Evolutionary conservation across 2,329 filamentous ascomycete species (phyloP), one percentile per base, ranked within the genome.

Genomic region (Colletotrichum graminicola): DNA sequence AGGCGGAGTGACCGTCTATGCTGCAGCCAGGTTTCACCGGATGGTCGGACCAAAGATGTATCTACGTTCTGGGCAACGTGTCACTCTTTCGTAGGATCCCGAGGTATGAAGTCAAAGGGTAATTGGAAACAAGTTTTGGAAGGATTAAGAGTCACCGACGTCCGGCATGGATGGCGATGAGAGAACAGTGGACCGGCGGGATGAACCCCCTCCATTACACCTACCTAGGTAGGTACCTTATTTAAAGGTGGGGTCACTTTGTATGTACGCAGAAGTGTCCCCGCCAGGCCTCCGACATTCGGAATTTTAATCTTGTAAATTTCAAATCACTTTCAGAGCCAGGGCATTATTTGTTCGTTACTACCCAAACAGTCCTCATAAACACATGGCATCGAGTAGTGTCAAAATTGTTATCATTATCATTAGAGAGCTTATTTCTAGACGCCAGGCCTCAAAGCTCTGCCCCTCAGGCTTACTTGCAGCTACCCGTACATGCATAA

Each of bases 391-490:
- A 34, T 21, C 26, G 16, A 26, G 21, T n/a, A 21, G 16, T 56
- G 55, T 59, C 52, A 63, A 64, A 39, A 18, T 45, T 49, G 66
- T 59, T 61, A 49, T 72, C 69, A 72, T 72, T 72, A 72, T 72
- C 69, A 72, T 72, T 64, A 72, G 14, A 60, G 65, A 72, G 65
- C 65, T 69, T 36, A 29, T 55, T 59, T 54, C 34, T 26, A 64
- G 66, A 61, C 60, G 29, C 51, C 26, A 32, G 21, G 60, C 39
- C 65, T 39, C 66, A 3, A 34, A 60, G 60, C 69, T 69, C 66
- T 60, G 26, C 55, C 57, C 36, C 41, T 26, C 60, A 49, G 52
- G 36, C 21, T 21, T 47, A 36, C 39, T 60, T 39, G 23, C 47
- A 55, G 60, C 69, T 54, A 61, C 39, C 54, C 65, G 47, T 69